Percentiles rank a stretch among this genome's conserved stretches.
Evolutionary conservation across 306 rosid genomes (phyloP).

Genomic region (Acacia acuminata): DNA sequence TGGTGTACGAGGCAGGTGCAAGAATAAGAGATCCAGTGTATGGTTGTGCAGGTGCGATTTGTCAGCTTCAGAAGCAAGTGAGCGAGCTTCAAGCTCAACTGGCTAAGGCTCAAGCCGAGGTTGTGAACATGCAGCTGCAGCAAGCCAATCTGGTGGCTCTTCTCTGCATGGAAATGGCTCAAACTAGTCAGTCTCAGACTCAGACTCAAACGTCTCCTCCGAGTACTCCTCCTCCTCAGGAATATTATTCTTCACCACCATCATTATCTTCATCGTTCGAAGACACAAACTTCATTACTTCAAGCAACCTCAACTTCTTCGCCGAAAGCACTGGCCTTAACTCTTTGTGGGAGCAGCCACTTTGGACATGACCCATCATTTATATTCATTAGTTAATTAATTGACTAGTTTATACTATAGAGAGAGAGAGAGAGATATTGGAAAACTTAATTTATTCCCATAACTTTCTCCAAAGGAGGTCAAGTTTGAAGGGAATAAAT

Average conservation of each 20-base stretch:
- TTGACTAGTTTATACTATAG: neutral
- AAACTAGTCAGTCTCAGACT: constrained; percentile 45
- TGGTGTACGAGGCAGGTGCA: constrained; percentile 92
- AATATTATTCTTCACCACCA: constrained; percentile 37
- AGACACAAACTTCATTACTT: constrained; percentile 29
- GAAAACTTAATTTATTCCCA: neutral
- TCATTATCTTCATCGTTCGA: constrained; percentile 46
- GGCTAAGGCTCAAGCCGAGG: constrained; percentile 84
- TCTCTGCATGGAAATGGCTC: constrained; percentile 75
- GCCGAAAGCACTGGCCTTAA: constrained; percentile 52
- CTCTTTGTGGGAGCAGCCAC: constrained; percentile 68
- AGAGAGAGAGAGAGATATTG: neutral
- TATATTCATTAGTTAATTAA: neutral
- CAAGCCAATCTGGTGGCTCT: constrained; percentile 80
- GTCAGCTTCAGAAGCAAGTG: constrained; percentile 84
- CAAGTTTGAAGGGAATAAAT: constrained; percentile 30
- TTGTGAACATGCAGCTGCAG: constrained; percentile 79
- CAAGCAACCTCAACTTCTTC: constrained; percentile 42
- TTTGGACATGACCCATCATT: constrained; percentile 64
- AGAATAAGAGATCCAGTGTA: constrained; percentile 91
- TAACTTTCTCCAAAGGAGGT: constrained; percentile 72
- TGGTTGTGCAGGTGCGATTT: constrained; percentile 91
- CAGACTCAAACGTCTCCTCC: constrained; percentile 28
- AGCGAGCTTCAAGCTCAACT: constrained; percentile 84
- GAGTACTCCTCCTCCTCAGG: constrained; percentile 39